phyloP scores from a whole-genome alignment of 164 flowering plant species.

The Stephania cephalantha region DNA sequence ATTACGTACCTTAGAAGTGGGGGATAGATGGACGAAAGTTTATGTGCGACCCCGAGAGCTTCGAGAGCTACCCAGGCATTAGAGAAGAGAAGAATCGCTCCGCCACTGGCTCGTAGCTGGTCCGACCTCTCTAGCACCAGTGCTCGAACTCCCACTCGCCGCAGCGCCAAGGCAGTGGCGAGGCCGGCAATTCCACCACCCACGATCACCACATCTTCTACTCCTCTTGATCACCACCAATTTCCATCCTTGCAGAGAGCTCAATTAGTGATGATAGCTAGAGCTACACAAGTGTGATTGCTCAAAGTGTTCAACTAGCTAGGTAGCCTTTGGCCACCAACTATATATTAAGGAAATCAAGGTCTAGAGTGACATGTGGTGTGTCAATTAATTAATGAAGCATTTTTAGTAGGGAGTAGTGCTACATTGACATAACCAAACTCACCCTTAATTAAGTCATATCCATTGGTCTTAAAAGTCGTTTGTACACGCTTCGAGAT shows the following conservation, averaged over 20 bases:
- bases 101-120: slow-evolving; percentile 24
- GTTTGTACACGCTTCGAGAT: too few relatives aligned
- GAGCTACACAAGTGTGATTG: too few relatives aligned
- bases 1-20: slow-evolving; percentile 19
- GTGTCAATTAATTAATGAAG: too few relatives aligned
- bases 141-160: slow-evolving; percentile 14
- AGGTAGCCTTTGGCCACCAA: too few relatives aligned
- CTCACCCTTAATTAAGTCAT: too few relatives aligned
- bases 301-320: too few relatives aligned
- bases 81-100: slow-evolving; percentile 22
- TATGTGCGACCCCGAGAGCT: slow-evolving; percentile 31
- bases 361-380: too few relatives aligned
- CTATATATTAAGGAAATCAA: too few relatives aligned
- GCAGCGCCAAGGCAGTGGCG: slow-evolving; percentile 23
- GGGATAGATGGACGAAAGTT: slow-evolving; percentile 29
- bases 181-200: slow-evolving; percentile 31
- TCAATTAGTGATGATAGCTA: too few relatives aligned
- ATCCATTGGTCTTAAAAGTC: too few relatives aligned
- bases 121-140: slow-evolving; percentile 21
- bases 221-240: not conserved
- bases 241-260: not conserved
- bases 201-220: slow-evolving; percentile 25
- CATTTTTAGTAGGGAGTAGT: too few relatives aligned
- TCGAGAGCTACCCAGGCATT: slow-evolving; percentile 36
- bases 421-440: too few relatives aligned